A percentile compares a stretch with the other conserved stretches of the same genome.
phyloP scores from a whole-genome alignment of 768 basidiomycete species.

The Chiua virens region DNA sequence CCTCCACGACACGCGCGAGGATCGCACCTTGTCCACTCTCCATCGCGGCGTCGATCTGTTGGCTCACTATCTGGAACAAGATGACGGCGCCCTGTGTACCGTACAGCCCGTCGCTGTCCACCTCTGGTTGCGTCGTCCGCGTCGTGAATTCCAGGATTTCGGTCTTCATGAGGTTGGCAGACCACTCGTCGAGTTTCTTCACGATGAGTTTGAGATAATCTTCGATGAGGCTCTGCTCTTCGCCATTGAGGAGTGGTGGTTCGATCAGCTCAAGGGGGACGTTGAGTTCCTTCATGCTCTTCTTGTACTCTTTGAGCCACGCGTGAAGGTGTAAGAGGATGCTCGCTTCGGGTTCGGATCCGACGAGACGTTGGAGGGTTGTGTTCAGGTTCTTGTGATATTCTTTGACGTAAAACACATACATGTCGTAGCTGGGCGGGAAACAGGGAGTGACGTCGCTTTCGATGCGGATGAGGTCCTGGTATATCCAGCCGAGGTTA shows the following conservation, averaged over 20 bases:
- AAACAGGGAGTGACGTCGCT: conserved; percentile 88
- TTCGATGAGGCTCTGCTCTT: conserved; percentile 90
- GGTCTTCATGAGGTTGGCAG: conserved; percentile 87
- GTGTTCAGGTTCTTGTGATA: conserved; percentile 86
- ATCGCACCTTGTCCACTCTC: conserved; percentile 96
- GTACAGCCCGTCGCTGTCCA: conserved; percentile 86
- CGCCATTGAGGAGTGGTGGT: conserved; percentile 91
- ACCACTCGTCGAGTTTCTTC: conserved; percentile 96
- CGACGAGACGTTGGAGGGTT: conserved; percentile 67
- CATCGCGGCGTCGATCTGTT: conserved; percentile 91
- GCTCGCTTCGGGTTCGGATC: conserved; percentile 82
- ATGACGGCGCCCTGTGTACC: conserved; percentile 92
- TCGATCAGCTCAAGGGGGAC: conserved; percentile 79
- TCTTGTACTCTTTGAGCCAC: conserved; percentile 95
- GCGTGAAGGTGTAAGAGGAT: conserved; percentile 82
- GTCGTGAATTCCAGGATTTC: conserved; percentile 83
- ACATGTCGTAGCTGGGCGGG: conserved; percentile 89
- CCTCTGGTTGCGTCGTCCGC: conserved; percentile 83
- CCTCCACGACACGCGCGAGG: conserved; percentile 85
- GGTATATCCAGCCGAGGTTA: conserved; percentile 85
- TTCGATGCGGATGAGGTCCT: conserved; percentile 92
- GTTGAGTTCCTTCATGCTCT: conserved; percentile 91
- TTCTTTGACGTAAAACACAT: conserved; percentile 76
- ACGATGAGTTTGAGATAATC: conserved; percentile 94
- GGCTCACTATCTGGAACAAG: conserved; percentile 97